Evolutionary conservation across 768 basidiomycete species (phyloP), one percentile per base, ranked within the genome.

Genomic region (Lepiota brunneoincarnata): DNA sequence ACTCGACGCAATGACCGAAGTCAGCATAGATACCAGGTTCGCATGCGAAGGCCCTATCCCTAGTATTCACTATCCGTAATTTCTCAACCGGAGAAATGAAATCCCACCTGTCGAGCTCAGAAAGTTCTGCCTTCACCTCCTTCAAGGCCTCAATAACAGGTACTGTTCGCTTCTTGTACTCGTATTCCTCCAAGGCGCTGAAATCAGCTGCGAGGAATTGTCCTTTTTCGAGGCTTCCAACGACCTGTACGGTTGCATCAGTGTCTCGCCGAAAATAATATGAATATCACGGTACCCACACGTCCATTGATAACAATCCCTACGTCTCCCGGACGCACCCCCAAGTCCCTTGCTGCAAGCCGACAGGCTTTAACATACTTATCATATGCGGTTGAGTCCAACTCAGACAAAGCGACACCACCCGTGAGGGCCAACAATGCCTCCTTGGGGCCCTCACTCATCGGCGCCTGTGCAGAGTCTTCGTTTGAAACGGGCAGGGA

Each of bases 261-360:
- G n/a, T 45, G 9, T 4, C 6, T 26, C 20, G 11, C 2, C 4
- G n/a, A 15, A 26, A 1, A 14, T 23, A 21, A 42, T 3, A 23
- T 23, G 4, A 17, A 38, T 6, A 21, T 38, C 17, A 21, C 54
- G 55, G 14, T 6, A 72, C 87, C 65, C 64, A 95, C 93, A 28
- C 95, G 76, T 21, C 95, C 96, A 60, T 97, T 97, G 48, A 91
- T 72, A 34, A 95, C 56, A 35, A 98, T 54, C 0, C 79, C 90
- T 18, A 74, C 74, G 54, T 86, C 69, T 0, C 87, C 88, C 1
- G 85, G 79, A 12, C 65, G 59, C 23, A 94, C 62, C n/a, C 77
- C 77, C 2, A 92, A 60, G 48, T 80, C 78, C 23, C 82, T 73
- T 2, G 75, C 74, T 12, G 91, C 61, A 18, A 82, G 63, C 31